Base-by-base conservation (phyloP, 139 green algal genomes). In the Gonium pectorale region DNA sequence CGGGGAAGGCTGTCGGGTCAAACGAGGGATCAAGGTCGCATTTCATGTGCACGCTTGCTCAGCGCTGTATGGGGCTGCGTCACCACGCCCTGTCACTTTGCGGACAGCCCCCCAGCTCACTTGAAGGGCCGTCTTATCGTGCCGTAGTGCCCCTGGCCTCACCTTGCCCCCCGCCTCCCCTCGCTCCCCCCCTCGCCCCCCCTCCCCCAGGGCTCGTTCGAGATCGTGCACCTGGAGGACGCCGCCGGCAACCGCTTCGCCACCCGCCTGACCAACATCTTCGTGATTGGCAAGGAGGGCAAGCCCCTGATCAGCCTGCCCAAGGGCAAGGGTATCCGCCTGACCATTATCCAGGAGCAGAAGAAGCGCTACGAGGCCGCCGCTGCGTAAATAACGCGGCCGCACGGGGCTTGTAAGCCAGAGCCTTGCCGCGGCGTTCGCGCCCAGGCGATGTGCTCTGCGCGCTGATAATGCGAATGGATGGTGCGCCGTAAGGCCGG, bases 271-370 rank as follows among this genome's bases (percentile, higher is more conserved):
- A 90, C 67, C 83, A 99, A 99, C 90, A 95, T 99, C 68, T 99
- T 99, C 90, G 91, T 98, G 79, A 99, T 99, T 67, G 98, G 98
- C 86, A 97, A 98, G 92, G 98, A 95, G 81, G 94, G 96, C 91
- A 98, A 98, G 95, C 93, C 98, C 9, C 86, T 99, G 51, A 92
- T 99, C 79, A 97, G 93, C 46, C 91, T 99, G 91, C 97, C 98
- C 88, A 99, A 99, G 96, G 97, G 95, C 92, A 99, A 99, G 95
- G 98, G 98, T 80, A 93, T 99, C 79, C 91, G 94, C 80, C 92
- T 98, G 11, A 97, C 93, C 86, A 99, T 99, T 83, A 91, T 99
- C 84, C 94, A 99, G 93, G 97, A 99, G 95, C 95, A 98, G 93
- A 92, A 94, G 77, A 98, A 98, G 96, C 83, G 88, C 26, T 97